Conservation (phyloP, 192 early-diverging fungal genomes). For the Coemansia sp. region DNA sequence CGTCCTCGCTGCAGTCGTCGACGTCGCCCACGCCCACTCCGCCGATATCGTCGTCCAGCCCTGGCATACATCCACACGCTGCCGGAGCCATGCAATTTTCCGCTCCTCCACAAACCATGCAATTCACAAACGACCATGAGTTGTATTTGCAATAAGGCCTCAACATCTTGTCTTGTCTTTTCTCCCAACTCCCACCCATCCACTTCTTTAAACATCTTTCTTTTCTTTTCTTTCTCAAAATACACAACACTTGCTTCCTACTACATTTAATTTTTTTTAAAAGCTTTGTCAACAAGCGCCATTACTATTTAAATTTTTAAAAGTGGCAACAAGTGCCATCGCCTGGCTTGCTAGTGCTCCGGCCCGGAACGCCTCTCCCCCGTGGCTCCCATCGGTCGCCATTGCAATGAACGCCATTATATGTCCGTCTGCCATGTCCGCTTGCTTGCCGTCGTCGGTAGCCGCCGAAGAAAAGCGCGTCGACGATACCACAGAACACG, state of each 20-base stretch:
- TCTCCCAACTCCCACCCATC: no score
- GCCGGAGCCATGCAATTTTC: no score
- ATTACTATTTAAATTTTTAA: background rate
- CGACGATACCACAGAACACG: conserved; percentile 5
- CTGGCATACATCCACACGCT: conserved; percentile 21
- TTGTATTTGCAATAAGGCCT: conserved; percentile 32
- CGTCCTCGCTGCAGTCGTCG: conserved; percentile 27
- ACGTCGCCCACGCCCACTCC: conserved; percentile 40
- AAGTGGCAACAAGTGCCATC: background rate
- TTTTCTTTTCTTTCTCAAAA: no score
- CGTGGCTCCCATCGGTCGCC: background rate
- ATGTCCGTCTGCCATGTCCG: background rate
- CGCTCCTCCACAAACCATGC: no score
- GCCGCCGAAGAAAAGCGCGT: conserved; percentile 4
- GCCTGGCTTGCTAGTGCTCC: background rate
- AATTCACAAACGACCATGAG: conserved; percentile 49
- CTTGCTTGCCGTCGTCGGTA: background rate
- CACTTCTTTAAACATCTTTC: no score
- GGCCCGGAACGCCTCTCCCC: background rate
- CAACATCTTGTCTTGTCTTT: background rate
- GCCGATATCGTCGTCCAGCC: conserved; percentile 26
- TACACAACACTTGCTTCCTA: no score
- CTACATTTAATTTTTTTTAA: background rate
- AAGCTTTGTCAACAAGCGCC: background rate
- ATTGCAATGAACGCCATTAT: background rate